Conservation (phyloP, 257 asterid genomes). For the Nicotiana noctiflora region DNA sequence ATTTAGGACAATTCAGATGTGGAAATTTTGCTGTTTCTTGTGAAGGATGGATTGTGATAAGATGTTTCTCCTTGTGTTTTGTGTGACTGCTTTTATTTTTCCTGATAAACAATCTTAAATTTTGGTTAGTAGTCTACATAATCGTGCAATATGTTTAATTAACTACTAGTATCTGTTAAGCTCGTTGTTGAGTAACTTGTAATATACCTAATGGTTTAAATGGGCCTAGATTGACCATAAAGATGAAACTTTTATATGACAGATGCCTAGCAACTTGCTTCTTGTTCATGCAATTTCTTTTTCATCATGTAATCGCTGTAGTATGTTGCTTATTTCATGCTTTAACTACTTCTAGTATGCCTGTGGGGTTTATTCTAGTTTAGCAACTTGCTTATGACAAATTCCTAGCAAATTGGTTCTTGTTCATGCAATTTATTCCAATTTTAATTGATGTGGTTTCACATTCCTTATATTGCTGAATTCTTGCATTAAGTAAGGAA, state of each 20-base stretch:
- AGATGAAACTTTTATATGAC: neutral
- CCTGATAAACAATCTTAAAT: neutral
- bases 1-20: neutral
- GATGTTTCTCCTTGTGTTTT: neutral
- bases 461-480: neutral
- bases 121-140: neutral
- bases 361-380: neutral
- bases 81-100: neutral
- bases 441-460: conserved; percentile 1
- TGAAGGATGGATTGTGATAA: neutral
- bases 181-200: neutral
- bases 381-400: neutral
- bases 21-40: neutral
- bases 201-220: neutral
- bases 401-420: neutral
- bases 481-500: neutral
- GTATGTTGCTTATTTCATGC: neutral
- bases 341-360: neutral
- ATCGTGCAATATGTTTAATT: neutral
- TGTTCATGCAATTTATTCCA: neutral
- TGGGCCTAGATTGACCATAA: conserved; percentile 3
- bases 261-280: neutral
- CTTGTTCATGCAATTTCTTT: neutral
- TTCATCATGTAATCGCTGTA: neutral
- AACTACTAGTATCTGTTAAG: neutral